Conservation (phyloP, 495 filamentous ascomycete genomes). For the Hypoxylon crocopeplum region DNA sequence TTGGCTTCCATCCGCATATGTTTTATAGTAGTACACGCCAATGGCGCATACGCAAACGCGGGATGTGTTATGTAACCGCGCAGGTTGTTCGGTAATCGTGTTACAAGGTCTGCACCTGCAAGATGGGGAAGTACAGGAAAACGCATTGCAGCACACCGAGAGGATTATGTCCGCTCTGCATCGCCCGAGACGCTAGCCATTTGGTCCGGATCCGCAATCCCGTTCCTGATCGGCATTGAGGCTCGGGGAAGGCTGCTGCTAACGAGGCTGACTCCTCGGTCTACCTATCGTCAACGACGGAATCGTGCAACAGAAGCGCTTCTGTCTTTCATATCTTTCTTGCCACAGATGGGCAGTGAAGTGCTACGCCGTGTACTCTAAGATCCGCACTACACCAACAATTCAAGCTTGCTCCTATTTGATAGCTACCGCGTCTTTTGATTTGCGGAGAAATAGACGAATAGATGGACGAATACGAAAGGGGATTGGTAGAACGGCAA, state of each 20-base stretch:
- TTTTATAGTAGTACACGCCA: neutral
- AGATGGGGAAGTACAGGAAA: constrained; percentile 25
- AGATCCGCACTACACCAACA: no score
- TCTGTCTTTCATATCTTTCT: neutral
- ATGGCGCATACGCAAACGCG: neutral
- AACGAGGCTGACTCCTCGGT: constrained; percentile 24
- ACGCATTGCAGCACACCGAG: constrained; percentile 16
- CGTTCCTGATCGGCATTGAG: constrained; percentile 20
- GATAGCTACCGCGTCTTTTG: no score
- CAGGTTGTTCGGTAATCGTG: neutral
- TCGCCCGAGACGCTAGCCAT: constrained; percentile 10
- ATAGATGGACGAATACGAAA: neutral
- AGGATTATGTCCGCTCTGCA: neutral
- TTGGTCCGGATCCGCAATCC: constrained; percentile 2
- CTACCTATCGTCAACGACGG: constrained; percentile 1
- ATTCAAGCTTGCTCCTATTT: no score
- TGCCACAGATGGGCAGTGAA: neutral
- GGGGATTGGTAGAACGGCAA: no score
- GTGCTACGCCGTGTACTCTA: neutral
- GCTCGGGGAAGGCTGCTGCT: constrained; percentile 22
- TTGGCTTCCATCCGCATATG: no score
- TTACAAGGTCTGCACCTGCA: constrained; percentile 6
- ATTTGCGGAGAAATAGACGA: no score
- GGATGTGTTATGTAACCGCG: neutral
- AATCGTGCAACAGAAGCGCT: neutral